Conservation (phyloP, 2,329 filamentous ascomycete genomes). For the Aspergillus sp. region DNA sequence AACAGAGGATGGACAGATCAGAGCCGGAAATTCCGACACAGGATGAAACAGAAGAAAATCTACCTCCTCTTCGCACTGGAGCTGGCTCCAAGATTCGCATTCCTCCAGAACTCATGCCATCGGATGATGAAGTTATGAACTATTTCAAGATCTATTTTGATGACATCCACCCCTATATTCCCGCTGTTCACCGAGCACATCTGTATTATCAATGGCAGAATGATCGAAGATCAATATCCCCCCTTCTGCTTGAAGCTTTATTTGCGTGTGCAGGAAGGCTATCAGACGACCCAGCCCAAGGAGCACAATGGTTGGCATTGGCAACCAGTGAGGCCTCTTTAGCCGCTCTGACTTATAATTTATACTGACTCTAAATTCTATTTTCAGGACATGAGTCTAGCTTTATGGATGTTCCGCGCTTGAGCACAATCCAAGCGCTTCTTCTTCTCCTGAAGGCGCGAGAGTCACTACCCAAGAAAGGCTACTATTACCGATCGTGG, state of each 20-base stretch:
- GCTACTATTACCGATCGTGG: constrained; percentile 97
- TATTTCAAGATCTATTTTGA: constrained; percentile 91
- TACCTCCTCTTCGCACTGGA: constrained; percentile 67
- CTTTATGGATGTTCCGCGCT: constrained; percentile 85
- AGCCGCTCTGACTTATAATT: neutral
- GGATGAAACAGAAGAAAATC: constrained; percentile 69
- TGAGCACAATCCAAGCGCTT: constrained; percentile 90
- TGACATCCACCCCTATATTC: constrained; percentile 89
- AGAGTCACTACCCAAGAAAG: constrained; percentile 86
- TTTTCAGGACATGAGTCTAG: constrained; percentile 77
- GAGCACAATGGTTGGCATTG: constrained; percentile 88
- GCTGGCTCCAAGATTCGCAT: constrained; percentile 80
- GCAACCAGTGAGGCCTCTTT: constrained; percentile 68
- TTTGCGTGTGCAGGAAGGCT: constrained; percentile 86
- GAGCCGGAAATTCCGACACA: constrained; percentile 57
- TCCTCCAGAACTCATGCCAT: constrained; percentile 88
- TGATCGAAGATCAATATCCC: constrained; percentile 80
- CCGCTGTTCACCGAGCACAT: constrained; percentile 76
- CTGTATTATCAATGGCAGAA: constrained; percentile 90
- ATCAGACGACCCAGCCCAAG: constrained; percentile 78
- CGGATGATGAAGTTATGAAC: constrained; percentile 74
- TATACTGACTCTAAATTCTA: constrained; percentile 23
- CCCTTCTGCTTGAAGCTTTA: constrained; percentile 82
- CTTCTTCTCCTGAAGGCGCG: constrained; percentile 85
- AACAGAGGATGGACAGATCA: constrained; percentile 52